Evolutionary conservation across 441 rosid species (phyloP), one percentile per base, ranked within the genome.

Genomic region (Raphanus hybrid): DNA sequence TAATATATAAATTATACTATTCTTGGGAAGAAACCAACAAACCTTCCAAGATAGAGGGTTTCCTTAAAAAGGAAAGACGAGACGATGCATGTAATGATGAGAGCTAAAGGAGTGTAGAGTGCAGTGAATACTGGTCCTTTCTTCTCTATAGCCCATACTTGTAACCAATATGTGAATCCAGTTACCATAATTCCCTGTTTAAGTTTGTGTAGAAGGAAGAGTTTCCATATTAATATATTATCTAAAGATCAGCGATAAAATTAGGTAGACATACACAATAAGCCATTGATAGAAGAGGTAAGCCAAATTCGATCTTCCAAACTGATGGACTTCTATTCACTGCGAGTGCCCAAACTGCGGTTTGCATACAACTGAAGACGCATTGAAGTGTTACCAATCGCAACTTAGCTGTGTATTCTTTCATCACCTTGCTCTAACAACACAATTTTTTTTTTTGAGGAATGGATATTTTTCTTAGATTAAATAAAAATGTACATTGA

Each of bases 21-120:
- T 11, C 16, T 52, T n/a, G 14, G 11, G 20, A 43, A 18, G 20
- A 37, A 59, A 59, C 4, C 23, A 26, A 60, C 72, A 29, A 63
- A 93, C 98, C 97, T 93, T 80, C 97, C 97, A 86, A 84, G 85
- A 59, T 83, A 76, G 48, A 88, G 87, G 23, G 87, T 80, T 67
- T 93, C 97, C 39, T 88, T 87, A 86, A 91, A 93, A 9, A 89
- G 41, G 70, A 89, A 37, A 23, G 87, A 83, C 8, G 98, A 91
- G 86, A 83, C 70, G 62, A 87, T 64, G 64, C 89, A 89, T 0
- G 98, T 86, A 8, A 93, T 81, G 14, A 90, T 82, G 18, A 93
- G 94, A 8, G 96, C 87, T n/a, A 91, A 64, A 32, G 98, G 98
- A 75, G 97, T 88, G 83, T 89, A 93, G 57, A 84, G 84, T 52